phyloP scores from a whole-genome alignment of 305 asterid genomes.

The Fraxinus nigra region DNA sequence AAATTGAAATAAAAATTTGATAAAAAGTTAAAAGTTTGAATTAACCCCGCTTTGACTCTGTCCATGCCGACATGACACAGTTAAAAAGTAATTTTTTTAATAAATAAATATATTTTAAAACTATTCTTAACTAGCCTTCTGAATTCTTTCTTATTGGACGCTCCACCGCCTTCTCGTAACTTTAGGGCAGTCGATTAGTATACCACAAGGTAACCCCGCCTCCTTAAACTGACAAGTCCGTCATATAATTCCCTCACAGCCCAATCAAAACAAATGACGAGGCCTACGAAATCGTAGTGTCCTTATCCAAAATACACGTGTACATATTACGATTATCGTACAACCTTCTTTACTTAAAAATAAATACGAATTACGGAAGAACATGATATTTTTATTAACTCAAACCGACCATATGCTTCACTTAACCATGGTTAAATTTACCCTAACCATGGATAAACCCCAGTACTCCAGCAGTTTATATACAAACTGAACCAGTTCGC shows the following conservation, averaged over 20 bases:
- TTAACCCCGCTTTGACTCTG: too few relatives aligned
- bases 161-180: constrained; percentile 35
- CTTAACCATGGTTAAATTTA: constrained; percentile 21
- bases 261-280: constrained; percentile 2
- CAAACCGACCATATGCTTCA: neutral
- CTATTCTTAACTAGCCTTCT: neutral
- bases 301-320: constrained; percentile 19
- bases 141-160: neutral
- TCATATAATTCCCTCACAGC: neutral
- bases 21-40: too few relatives aligned
- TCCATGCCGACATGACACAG: too few relatives aligned
- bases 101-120: too few relatives aligned
- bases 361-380: neutral
- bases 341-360: neutral
- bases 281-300: neutral
- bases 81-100: too few relatives aligned
- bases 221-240: neutral
- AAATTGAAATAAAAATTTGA: too few relatives aligned
- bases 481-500: neutral
- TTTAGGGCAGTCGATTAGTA: constrained; percentile 22
- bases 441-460: constrained; percentile 29
- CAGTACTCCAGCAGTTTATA: constrained; percentile 34
- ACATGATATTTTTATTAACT: neutral
- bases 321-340: neutral
- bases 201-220: neutral